Evolutionary conservation across 1,284 basidiomycete species (phyloP).

Genomic region (Papiliotrema terrestris): DNA sequence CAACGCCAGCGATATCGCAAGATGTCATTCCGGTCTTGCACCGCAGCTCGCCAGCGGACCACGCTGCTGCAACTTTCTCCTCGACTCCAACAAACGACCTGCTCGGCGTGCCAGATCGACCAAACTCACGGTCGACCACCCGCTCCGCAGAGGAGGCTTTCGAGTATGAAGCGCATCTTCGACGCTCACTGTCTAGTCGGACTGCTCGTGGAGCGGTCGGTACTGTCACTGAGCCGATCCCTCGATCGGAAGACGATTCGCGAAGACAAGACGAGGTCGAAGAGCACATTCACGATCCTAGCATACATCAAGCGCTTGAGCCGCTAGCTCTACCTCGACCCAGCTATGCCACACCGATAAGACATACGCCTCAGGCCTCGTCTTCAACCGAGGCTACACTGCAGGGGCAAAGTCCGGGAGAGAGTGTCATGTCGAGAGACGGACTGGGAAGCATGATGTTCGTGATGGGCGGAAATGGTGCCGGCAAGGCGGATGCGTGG

Average conservation of each 20-base stretch:
- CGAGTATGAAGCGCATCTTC: constrained; percentile 43
- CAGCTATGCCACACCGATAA: constrained; percentile 1
- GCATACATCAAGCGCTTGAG: neutral
- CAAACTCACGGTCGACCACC: constrained; percentile 34
- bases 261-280: neutral
- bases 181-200: constrained; percentile 36
- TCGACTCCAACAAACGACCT: neutral
- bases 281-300: constrained; percentile 1
- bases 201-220: constrained; percentile 32
- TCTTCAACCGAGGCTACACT: constrained; percentile 31
- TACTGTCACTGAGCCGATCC: constrained; percentile 12
- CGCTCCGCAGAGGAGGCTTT: constrained; percentile 39
- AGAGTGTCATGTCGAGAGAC: constrained; percentile 20
- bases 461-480: constrained; percentile 18
- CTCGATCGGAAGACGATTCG: neutral
- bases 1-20: too few relatives aligned
- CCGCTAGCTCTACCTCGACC: constrained; percentile 12
- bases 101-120: constrained; percentile 23
- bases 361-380: constrained; percentile 20
- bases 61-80: neutral
- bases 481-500: constrained; percentile 12
- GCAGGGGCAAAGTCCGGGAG: constrained; percentile 23
- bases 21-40: too few relatives aligned
- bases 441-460: constrained; percentile 33
- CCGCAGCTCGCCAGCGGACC: neutral